phyloP scores from a whole-genome alignment of 768 basidiomycete genomes.

The Paxillus rubicundulus region DNA sequence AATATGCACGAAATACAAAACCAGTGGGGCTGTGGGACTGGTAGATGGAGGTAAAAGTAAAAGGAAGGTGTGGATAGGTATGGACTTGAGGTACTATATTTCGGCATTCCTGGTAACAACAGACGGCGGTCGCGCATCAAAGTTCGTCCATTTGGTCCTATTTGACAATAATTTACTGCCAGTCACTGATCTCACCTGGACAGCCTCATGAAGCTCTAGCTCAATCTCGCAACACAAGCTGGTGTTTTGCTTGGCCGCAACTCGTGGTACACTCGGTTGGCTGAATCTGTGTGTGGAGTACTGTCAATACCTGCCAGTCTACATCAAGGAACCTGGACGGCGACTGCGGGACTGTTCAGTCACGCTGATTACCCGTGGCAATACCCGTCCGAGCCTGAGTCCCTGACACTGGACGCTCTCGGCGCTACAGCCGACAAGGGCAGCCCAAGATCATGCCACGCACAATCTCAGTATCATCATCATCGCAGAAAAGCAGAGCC shows the following conservation, averaged over 20 bases:
- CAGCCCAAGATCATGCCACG: not conserved
- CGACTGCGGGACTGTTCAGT: no score
- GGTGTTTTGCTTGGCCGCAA: not conserved
- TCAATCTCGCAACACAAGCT: not conserved
- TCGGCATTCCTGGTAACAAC: conserved; percentile 19
- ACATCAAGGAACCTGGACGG: no score
- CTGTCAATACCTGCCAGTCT: no score
- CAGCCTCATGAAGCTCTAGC: not conserved
- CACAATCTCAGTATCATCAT: not conserved
- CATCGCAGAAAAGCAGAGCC: not conserved
- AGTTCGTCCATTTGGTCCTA: conserved; percentile 20
- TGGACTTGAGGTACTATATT: conserved; percentile 12
- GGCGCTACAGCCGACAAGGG: not conserved
- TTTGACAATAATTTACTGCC: conserved; percentile 1
- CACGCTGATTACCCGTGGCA: not conserved
- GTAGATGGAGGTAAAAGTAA: conserved; percentile 1
- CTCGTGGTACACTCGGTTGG: no score
- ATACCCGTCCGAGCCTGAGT: no score
- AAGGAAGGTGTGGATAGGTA: not conserved
- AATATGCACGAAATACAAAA: not conserved
- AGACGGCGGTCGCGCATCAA: conserved; percentile 10
- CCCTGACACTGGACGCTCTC: no score
- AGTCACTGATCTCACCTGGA: not conserved
- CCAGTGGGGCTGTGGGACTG: not conserved
- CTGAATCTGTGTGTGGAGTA: no score